Conservation (phyloP, 129 eudicot species). For the Arctium minus region DNA sequence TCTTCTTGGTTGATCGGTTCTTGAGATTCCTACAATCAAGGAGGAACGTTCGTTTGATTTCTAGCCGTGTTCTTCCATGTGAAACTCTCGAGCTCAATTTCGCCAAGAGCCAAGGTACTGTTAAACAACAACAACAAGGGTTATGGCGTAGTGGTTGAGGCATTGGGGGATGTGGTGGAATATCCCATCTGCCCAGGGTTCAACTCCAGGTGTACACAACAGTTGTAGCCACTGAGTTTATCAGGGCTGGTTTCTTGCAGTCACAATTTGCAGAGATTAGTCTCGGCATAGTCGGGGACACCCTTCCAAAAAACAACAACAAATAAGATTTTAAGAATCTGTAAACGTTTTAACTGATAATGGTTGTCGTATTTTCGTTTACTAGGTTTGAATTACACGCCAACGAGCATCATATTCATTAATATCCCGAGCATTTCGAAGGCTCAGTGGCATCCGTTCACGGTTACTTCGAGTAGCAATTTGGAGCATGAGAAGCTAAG, state of each 20-base stretch:
- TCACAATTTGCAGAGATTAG: too few species aligned
- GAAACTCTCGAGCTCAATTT: conserved; percentile 71
- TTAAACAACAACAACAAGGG: too few species aligned
- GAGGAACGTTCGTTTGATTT: conserved; percentile 43
- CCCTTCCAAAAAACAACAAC: background rate
- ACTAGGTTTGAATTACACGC: conserved; percentile 60
- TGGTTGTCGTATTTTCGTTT: background rate
- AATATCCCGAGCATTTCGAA: conserved; percentile 83
- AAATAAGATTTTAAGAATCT: background rate
- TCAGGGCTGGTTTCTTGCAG: too few species aligned
- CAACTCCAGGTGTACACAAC: too few species aligned
- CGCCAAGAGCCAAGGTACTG: conserved; percentile 53
- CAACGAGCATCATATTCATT: conserved; percentile 73
- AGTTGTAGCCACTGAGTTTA: too few species aligned
- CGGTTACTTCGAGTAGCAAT: conserved; percentile 69
- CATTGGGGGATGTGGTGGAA: too few species aligned
- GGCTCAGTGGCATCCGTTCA: conserved; percentile 94
- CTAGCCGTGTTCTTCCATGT: conserved; percentile 63
- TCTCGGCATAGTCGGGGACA: too few species aligned
- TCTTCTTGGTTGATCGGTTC: conserved; percentile 67
- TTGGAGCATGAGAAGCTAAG: conserved; percentile 76
- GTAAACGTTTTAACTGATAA: background rate
- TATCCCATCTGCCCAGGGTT: too few species aligned
- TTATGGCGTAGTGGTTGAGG: too few species aligned
- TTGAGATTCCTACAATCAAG: conserved; percentile 64